Conservation (phyloP, 2,329 filamentous ascomycete species). For the Didymella sp. region DNA sequence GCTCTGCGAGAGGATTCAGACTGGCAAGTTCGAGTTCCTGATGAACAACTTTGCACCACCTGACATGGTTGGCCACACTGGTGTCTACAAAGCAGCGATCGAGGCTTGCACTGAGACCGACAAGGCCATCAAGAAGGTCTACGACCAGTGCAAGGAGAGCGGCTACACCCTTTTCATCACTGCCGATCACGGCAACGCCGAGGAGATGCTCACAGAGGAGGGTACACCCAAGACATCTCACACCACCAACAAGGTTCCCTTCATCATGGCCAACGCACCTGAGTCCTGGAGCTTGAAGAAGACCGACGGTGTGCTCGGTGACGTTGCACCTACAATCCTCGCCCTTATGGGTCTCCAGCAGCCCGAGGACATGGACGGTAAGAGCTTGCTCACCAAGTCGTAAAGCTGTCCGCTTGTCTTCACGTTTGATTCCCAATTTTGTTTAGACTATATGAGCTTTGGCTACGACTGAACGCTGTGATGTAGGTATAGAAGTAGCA, state of each 20-base stretch:
- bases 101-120: slow-evolving; percentile 86
- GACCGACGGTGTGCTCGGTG: slow-evolving; percentile 87
- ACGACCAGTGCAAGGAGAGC: slow-evolving; percentile 91
- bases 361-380: slow-evolving; percentile 90
- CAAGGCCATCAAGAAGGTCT: slow-evolving; percentile 90
- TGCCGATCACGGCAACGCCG: slow-evolving; percentile 93
- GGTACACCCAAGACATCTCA: slow-evolving; percentile 98
- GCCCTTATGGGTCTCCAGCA: slow-evolving; percentile 89
- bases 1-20: slow-evolving; percentile 82
- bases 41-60: slow-evolving; percentile 99
- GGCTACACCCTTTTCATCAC: slow-evolving; percentile 95
- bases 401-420: slow-evolving; percentile 38
- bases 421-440: slow-evolving; percentile 15
- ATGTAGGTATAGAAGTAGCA: slow-evolving; percentile 22
- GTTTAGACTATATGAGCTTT: slow-evolving; percentile 18
- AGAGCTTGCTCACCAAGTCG: slow-evolving; percentile 80
- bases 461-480: slow-evolving; percentile 17
- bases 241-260: slow-evolving; percentile 96
- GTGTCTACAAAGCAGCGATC: slow-evolving; percentile 94
- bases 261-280: slow-evolving; percentile 97
- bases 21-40: slow-evolving; percentile 90
- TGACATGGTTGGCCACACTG: slow-evolving; percentile 99
- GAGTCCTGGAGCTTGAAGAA: slow-evolving; percentile 86
- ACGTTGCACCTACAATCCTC: slow-evolving; percentile 94
- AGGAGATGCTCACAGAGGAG: slow-evolving; percentile 98